Conservation (phyloP, 441 rosid genomes). For the Eutrema salsugineum region DNA sequence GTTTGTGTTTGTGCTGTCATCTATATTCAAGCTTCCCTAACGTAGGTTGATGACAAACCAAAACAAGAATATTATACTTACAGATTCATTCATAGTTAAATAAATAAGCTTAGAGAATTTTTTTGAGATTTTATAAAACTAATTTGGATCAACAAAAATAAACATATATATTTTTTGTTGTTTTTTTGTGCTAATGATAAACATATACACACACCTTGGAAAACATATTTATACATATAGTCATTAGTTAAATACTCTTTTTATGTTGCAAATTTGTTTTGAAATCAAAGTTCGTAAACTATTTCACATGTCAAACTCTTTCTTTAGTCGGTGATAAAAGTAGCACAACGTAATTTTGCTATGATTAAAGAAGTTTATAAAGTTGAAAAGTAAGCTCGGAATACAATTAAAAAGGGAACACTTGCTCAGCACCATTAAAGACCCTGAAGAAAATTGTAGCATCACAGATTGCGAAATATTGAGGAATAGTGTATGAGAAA, state of each 20-base stretch:
- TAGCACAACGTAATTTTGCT: not conserved
- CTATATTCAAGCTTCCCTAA: no score
- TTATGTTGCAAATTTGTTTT: not conserved
- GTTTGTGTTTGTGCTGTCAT: no score
- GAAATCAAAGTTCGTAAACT: not conserved
- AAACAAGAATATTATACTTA: no score
- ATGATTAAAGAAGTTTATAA: slow-evolving; percentile 3
- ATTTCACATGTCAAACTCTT: not conserved
- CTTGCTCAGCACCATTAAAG: slow-evolving; percentile 11
- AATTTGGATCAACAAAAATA: no score
- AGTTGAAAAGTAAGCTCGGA: slow-evolving; percentile 5
- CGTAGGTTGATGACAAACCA: no score
- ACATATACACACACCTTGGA: no score
- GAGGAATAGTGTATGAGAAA: not conserved
- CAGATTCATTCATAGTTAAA: no score
- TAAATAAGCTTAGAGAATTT: no score
- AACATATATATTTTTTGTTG: no score
- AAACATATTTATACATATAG: not conserved
- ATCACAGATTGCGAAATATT: slow-evolving; percentile 18
- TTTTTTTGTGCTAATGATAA: no score
- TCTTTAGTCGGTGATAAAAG: not conserved
- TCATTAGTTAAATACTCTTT: not conserved
- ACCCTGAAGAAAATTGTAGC: slow-evolving; percentile 11
- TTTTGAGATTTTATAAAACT: no score
- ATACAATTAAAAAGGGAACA: slow-evolving; percentile 15